Percentiles rank a stretch among this genome's conserved stretches.
Evolutionary conservation across 768 basidiomycete species (phyloP).

Genomic region (Tubosaeta sp.): DNA sequence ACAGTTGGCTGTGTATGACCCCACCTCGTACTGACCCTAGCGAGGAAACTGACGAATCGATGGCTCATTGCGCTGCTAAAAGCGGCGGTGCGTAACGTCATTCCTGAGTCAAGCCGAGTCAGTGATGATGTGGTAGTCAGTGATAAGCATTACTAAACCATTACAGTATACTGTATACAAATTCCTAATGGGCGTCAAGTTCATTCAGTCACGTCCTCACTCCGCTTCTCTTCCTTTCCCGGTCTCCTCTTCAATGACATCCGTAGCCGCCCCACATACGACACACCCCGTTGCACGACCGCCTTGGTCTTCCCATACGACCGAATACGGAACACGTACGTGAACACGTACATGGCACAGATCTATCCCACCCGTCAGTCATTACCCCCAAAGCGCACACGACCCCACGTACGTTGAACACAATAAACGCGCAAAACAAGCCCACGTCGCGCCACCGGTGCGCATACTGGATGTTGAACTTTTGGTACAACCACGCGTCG

Average conservation of each 20-base stretch:
- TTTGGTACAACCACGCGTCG: conserved; percentile 41
- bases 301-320: conserved; percentile 14
- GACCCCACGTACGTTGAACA: conserved; percentile 47
- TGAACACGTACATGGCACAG: conserved; percentile 43
- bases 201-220: background rate
- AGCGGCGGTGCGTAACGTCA: no score
- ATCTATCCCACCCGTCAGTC: conserved; percentile 32
- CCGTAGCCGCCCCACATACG: background rate
- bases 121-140: no score
- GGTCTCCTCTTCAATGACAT: background rate
- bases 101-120: no score
- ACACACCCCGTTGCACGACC: background rate
- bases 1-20: no score
- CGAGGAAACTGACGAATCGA: no score
- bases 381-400: no score
- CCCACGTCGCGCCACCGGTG: conserved; percentile 47
- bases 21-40: no score
- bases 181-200: background rate
- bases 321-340: conserved; percentile 54
- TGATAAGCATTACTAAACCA: no score
- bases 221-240: background rate
- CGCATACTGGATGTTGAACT: conserved; percentile 60
- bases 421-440: conserved; percentile 39
- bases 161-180: background rate
- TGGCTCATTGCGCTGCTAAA: no score